phyloP scores from a whole-genome alignment of 1,139 yeast species.

The Geotrichum candidum region DNA sequence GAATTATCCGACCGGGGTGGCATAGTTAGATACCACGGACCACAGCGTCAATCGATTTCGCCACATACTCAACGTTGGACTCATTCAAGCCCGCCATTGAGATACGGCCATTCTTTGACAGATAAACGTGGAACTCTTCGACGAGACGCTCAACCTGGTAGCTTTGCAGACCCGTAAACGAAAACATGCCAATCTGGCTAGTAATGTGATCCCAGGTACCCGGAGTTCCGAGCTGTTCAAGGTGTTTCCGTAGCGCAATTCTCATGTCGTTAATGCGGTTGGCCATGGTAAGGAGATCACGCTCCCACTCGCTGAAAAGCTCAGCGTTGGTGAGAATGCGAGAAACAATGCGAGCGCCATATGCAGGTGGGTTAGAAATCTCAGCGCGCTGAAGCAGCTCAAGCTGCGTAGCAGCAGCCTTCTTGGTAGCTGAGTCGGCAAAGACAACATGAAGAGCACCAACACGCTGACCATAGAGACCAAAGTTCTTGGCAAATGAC shows the following conservation, averaged over 20 bases:
- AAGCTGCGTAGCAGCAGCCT: conserved; percentile 65
- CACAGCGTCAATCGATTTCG: conserved; percentile 53
- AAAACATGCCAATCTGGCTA: conserved; percentile 94
- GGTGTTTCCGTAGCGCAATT: conserved; percentile 40
- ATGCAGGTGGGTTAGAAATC: conserved; percentile 91
- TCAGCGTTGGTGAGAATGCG: conserved; percentile 58
- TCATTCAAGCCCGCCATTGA: conserved; percentile 87
- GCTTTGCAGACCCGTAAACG: conserved; percentile 73
- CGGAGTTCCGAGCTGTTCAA: conserved; percentile 51
- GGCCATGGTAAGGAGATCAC: conserved; percentile 71
- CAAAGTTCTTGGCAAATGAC: conserved; percentile 96
- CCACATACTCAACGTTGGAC: conserved; percentile 73
- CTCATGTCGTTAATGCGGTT: conserved; percentile 74
- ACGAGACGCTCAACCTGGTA: conserved; percentile 67
- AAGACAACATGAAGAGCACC: conserved; percentile 71
- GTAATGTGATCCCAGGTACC: conserved; percentile 83
- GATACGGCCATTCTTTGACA: conserved; percentile 85
- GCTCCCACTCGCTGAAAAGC: conserved; percentile 67
- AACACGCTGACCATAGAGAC: conserved; percentile 91
- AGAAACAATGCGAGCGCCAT: conserved; percentile 85
- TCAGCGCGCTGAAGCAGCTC: conserved; percentile 77
- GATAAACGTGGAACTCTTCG: conserved; percentile 69
- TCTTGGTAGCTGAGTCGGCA: conserved; percentile 29
- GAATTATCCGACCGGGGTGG: not conserved
- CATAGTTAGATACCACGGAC: not conserved